Conservation (phyloP, 2,329 filamentous ascomycete genomes). For the Helotiales sp. region DNA sequence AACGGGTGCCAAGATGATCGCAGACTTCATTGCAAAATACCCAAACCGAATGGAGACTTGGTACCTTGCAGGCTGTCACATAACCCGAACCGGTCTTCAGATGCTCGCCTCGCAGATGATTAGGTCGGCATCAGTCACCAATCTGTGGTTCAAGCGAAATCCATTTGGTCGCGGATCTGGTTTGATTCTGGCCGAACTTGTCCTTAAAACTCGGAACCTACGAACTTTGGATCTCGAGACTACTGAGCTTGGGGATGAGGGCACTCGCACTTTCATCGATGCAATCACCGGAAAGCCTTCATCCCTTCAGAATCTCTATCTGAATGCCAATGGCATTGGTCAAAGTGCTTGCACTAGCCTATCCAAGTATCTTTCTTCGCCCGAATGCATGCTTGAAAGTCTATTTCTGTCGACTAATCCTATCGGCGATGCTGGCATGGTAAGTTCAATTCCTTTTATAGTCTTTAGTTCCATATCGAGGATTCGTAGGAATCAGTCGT, state of each 20-base stretch:
- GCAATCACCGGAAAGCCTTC: background rate
- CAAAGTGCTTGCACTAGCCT: slow-evolving; percentile 26
- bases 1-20: background rate
- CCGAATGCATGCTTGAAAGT: slow-evolving; percentile 26
- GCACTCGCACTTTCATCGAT: background rate
- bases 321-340: slow-evolving; percentile 32
- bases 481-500: too few relatives aligned
- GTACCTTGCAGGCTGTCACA: slow-evolving; percentile 61
- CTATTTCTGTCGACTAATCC: slow-evolving; percentile 17
- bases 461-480: background rate
- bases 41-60: slow-evolving; percentile 48
- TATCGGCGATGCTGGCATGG: background rate
- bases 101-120: slow-evolving; percentile 52
- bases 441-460: background rate
- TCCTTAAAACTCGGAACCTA: background rate
- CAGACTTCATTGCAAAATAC: slow-evolving; percentile 1
- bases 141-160: background rate
- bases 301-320: slow-evolving; percentile 17
- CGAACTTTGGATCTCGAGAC: slow-evolving; percentile 1
- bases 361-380: slow-evolving; percentile 25
- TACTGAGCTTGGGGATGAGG: background rate
- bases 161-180: background rate
- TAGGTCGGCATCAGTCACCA: slow-evolving; percentile 49
- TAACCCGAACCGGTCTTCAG: slow-evolving; percentile 50
- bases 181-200: background rate